Evolutionary conservation across 1,284 basidiomycete genomes (phyloP).

Genomic region (Meira miltonrushii): DNA sequence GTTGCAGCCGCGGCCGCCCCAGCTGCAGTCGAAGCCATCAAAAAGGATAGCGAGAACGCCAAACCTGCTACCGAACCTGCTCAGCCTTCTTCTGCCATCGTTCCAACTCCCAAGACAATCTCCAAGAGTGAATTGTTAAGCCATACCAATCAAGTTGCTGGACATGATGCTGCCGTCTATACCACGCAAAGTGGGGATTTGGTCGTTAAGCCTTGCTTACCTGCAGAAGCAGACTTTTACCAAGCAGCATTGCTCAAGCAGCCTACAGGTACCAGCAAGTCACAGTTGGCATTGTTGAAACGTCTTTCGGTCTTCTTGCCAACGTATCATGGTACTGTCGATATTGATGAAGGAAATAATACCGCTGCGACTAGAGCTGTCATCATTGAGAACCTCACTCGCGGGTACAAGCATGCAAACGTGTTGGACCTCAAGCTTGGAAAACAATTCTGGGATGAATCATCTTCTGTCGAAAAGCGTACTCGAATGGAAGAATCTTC

Average conservation of each 20-base stretch:
- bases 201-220: conserved; percentile 75
- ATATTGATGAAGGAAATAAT: conserved; percentile 13
- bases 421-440: conserved; percentile 90
- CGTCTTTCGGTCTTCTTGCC: conserved; percentile 9
- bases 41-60: background rate
- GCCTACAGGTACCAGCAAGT: background rate
- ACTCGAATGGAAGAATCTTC: conserved; percentile 72
- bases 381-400: conserved; percentile 71
- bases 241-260: conserved; percentile 56
- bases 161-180: conserved; percentile 69
- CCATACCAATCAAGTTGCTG: conserved; percentile 67
- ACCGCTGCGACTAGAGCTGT: conserved; percentile 33
- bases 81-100: background rate
- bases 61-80: background rate
- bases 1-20: conserved; percentile 5
- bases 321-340: background rate
- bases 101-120: background rate
- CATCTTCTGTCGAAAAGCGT: conserved; percentile 70
- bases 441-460: conserved; percentile 69
- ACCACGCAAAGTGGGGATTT: conserved; percentile 70
- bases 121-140: background rate
- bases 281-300: conserved; percentile 14
- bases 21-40: background rate
- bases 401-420: conserved; percentile 71
- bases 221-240: conserved; percentile 76